Evolutionary conservation across 139 green algal species (phyloP).

Genomic region (Chlorella sorokiniana): DNA sequence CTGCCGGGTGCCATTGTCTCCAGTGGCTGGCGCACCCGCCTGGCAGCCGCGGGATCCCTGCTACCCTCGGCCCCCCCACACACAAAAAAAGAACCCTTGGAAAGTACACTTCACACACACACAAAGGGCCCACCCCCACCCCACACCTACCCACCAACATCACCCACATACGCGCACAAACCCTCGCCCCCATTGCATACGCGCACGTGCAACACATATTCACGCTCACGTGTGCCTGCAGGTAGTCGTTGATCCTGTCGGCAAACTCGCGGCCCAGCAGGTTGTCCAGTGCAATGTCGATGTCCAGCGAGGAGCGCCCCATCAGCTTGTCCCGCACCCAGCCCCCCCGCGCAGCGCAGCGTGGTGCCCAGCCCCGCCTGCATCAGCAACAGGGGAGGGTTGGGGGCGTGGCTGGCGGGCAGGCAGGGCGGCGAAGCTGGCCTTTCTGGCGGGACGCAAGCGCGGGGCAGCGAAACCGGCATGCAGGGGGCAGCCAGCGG

Average conservation of each 20-base stretch:
- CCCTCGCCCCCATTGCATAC: not conserved
- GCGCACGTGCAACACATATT: no score
- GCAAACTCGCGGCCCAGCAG: slow-evolving; percentile 90
- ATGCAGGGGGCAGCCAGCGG: not conserved
- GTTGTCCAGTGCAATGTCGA: slow-evolving; percentile 97
- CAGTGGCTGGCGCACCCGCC: no score
- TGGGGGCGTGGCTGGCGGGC: not conserved
- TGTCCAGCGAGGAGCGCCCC: slow-evolving; percentile 84
- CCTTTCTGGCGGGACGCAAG: no score
- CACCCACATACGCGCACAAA: not conserved
- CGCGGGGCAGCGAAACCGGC: no score
- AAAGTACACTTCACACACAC: no score
- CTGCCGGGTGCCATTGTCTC: no score
- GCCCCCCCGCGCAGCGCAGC: slow-evolving; percentile 90
- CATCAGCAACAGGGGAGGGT: not conserved
- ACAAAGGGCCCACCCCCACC: no score
- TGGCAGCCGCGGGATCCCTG: no score
- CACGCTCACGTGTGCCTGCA: slow-evolving; percentile 63
- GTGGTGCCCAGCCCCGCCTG: slow-evolving; percentile 52
- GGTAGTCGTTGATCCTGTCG: slow-evolving; percentile 82
- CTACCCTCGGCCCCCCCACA: no score
- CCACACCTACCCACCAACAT: slow-evolving; percentile 2
- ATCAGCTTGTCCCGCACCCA: slow-evolving; percentile 98
- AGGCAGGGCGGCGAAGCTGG: no score
- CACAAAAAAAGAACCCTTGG: no score